Evolutionary conservation across 2,329 filamentous ascomycete species (phyloP).

Genomic region (Aspergillus sp.): DNA sequence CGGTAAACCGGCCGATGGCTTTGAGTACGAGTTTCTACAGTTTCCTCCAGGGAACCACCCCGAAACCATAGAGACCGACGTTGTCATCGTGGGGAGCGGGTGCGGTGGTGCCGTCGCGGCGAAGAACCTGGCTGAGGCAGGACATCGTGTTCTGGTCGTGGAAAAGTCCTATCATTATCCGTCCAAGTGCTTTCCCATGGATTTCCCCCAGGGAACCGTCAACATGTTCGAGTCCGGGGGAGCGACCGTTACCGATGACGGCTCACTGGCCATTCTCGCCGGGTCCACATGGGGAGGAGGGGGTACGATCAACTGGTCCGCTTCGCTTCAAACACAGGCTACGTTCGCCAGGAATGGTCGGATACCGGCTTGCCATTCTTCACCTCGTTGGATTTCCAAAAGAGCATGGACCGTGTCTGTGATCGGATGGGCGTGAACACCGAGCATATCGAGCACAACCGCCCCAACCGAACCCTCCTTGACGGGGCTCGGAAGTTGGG

Average conservation of each 20-base stretch:
- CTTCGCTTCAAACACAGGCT: slow-evolving; percentile 59
- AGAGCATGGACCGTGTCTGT: slow-evolving; percentile 70
- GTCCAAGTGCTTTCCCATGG: slow-evolving; percentile 65
- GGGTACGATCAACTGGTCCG: slow-evolving; percentile 79
- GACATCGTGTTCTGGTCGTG: slow-evolving; percentile 65
- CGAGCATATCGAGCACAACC: slow-evolving; percentile 61
- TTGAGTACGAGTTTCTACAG: slow-evolving; percentile 50
- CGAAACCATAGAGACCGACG: slow-evolving; percentile 63
- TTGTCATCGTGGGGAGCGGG: slow-evolving; percentile 78
- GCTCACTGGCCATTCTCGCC: slow-evolving; percentile 51
- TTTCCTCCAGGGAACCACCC: slow-evolving; percentile 44
- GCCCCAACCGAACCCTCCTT: slow-evolving; percentile 60
- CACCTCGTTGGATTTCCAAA: slow-evolving; percentile 62
- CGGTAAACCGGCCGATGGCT: slow-evolving; percentile 42
- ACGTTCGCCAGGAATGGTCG: slow-evolving; percentile 75
- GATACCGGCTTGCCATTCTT: slow-evolving; percentile 61
- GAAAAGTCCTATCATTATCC: slow-evolving; percentile 75
- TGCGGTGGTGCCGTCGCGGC: slow-evolving; percentile 76
- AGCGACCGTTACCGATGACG: slow-evolving; percentile 46
- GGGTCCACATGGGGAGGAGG: slow-evolving; percentile 76
- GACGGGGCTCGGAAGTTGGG: slow-evolving; percentile 67
- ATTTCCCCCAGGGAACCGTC: slow-evolving; percentile 47
- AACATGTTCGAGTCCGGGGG: slow-evolving; percentile 65
- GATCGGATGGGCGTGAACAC: slow-evolving; percentile 65
- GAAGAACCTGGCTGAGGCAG: slow-evolving; percentile 69